Base-by-base conservation (phyloP, 306 rosid genomes). In the Begonia masoniana region DNA sequence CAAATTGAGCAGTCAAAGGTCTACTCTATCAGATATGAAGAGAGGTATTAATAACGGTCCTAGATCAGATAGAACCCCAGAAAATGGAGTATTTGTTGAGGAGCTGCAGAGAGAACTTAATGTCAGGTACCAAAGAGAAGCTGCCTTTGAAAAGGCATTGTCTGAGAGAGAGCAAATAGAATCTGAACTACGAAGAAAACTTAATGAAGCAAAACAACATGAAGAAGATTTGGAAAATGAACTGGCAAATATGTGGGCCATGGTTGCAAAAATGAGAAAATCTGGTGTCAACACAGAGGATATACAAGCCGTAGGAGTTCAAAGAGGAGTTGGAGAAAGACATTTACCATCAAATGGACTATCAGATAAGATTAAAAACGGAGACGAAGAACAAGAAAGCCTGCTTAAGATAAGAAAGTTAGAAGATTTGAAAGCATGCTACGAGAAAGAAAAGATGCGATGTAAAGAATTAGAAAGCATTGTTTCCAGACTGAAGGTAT, bases 401-500 rank as follows among this genome's bases (percentile, higher is more conserved):
- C 16, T 60, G 68, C 77, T 70, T 66, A 76, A 69, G 68, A 49
- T 58, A 60, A 56, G 60, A 48, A 63, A 70, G 42, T 54, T 62
- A 13, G 82, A 87, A 60, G 87, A 80, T 61, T 64, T 74, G 54
- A 76, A 62, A 71, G 77, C 77, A 50, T 64, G 73, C 58, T 76
- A 80, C 80, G 76, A 70, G 64, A 71, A 77, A 70, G 96, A 80
- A 62, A 82, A 73, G 76, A 78, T 78, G 69, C 71, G 76, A 76
- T 76, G 84, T 74, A 62, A 75, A 54, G 94, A 87, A 65, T 72
- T 76, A 13, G 84, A 80, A 68, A 61, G 80, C 72, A 56, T 55
- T 53, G 66, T 78, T 55, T 82, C 94, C 35, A 76, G 69, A 59
- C 65, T 86, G 69, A 74, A 87, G 94, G 94, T 87, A 77, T 50